These are phyloP conservation scores for Cystoderma amianthinum DNA, from an alignment of 768 basidiomycete species.

Conservation along the genomic window DNA sequence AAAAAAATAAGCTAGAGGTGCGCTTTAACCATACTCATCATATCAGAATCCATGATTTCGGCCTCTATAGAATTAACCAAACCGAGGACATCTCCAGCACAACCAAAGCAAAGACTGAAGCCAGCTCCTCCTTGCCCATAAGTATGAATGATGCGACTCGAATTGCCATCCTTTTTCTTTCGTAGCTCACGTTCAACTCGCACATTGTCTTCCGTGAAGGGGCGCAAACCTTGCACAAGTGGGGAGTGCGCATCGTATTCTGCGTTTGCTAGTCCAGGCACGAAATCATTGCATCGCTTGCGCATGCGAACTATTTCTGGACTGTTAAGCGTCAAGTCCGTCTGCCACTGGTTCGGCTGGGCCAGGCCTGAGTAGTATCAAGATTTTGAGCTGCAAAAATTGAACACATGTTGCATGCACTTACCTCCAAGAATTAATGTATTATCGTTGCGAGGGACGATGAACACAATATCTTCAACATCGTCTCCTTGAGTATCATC, in stretches of 20 bases:
- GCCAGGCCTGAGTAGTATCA: not conserved
- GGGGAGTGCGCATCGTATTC: conserved; percentile 14
- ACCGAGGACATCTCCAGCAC: conserved; percentile 12
- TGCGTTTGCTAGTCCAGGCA: conserved; percentile 17
- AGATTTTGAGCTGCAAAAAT: conserved; percentile 1
- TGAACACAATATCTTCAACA: conserved; percentile 23
- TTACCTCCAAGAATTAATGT: conserved; percentile 24
- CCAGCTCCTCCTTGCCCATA: conserved; percentile 12
- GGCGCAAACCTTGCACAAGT: conserved; percentile 20
- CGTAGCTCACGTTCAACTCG: conserved; percentile 19
- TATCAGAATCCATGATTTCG: not conserved
- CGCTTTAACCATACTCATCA: not conserved
- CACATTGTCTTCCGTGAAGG: conserved; percentile 17
- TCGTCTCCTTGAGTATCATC: conserved; percentile 20
- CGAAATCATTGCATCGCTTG: conserved; percentile 5
- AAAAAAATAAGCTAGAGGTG: not conserved
- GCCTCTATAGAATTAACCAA: conserved; percentile 8
- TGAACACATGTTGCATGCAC: not conserved
- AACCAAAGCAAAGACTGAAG: conserved; percentile 16
- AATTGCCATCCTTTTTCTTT: conserved; percentile 9
- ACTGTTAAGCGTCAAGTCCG: conserved; percentile 17
- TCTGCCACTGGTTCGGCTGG: conserved; percentile 14
- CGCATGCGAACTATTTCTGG: conserved; percentile 22
- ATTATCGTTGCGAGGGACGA: conserved; percentile 27
- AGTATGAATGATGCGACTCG: not conserved